phyloP scores from a whole-genome alignment of 2,329 filamentous ascomycete species.

The Metarhizium rileyi region DNA sequence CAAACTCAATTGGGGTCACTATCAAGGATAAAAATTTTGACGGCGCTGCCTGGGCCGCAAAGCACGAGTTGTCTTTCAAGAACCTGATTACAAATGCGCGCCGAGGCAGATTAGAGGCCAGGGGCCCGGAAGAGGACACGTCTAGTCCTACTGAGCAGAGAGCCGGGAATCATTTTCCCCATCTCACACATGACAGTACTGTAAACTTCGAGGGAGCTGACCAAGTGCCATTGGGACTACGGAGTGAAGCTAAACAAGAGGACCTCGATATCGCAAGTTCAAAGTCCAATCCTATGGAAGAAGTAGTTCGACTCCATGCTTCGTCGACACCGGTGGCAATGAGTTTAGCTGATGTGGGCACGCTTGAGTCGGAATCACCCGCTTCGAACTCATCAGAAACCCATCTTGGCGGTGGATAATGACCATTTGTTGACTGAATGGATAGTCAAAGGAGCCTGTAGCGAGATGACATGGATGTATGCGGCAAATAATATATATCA shows the following conservation, averaged over 20 bases:
- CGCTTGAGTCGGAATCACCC: not conserved
- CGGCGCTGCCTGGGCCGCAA: constrained; percentile 61
- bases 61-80: constrained; percentile 66
- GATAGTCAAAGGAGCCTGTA: not conserved
- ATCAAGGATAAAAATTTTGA: constrained; percentile 88
- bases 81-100: constrained; percentile 70
- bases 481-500: not conserved
- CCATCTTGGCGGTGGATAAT: not conserved
- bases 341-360: not conserved
- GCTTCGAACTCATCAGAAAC: not conserved
- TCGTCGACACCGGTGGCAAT: not conserved
- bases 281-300: not conserved
- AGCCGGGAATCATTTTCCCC: not conserved
- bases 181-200: not conserved
- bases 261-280: not conserved
- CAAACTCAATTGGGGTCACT: constrained; percentile 28
- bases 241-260: not conserved
- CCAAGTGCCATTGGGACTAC: not conserved
- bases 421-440: not conserved
- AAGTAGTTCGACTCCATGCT: not conserved
- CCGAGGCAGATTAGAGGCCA: constrained; percentile 26
- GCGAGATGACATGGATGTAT: not conserved
- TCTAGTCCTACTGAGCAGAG: constrained; percentile 1
- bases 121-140: not conserved
- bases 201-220: not conserved